Evolutionary conservation across 1,284 basidiomycete genomes (phyloP).

Genomic region (Cutaneotrichosporon cyanovorans): DNA sequence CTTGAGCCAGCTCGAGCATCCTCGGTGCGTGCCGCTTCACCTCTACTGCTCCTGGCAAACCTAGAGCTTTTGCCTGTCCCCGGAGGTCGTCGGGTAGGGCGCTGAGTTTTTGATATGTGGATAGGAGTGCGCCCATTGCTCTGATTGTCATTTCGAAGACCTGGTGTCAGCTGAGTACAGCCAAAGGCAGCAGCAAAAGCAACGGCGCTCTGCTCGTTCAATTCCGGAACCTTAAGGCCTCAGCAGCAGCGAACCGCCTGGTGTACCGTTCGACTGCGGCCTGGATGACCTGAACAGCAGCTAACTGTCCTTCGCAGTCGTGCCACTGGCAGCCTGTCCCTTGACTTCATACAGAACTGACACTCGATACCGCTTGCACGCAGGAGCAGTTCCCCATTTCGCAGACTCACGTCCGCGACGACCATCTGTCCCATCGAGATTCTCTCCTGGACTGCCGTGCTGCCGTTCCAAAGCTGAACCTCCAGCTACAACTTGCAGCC

Average conservation of each 20-base stretch:
- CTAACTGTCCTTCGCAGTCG: too few relatives aligned
- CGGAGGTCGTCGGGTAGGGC: constrained; percentile 41
- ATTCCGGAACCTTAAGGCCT: too few relatives aligned
- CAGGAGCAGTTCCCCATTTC: too few relatives aligned
- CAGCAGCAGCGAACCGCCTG: neutral
- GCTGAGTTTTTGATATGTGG: constrained; percentile 66
- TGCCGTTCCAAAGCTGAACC: too few relatives aligned
- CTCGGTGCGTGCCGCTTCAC: constrained; percentile 69
- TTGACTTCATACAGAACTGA: too few relatives aligned
- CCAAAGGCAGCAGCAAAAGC: neutral
- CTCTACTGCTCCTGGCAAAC: constrained; percentile 31
- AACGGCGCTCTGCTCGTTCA: too few relatives aligned
- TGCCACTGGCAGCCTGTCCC: too few relatives aligned
- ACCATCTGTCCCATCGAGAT: too few relatives aligned
- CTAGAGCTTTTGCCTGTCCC: constrained; percentile 18
- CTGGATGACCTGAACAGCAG: neutral
- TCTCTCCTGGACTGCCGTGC: too few relatives aligned
- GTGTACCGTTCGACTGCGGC: neutral
- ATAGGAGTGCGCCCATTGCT: constrained; percentile 77
- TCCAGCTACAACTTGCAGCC: too few relatives aligned
- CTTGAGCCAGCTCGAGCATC: constrained; percentile 63
- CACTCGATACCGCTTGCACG: too few relatives aligned
- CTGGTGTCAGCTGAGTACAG: constrained; percentile 4
- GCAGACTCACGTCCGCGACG: too few relatives aligned
- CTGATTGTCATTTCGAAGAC: constrained; percentile 65